Base-by-base conservation (phyloP, 768 basidiomycete genomes). In the Mycena leptocephala region DNA sequence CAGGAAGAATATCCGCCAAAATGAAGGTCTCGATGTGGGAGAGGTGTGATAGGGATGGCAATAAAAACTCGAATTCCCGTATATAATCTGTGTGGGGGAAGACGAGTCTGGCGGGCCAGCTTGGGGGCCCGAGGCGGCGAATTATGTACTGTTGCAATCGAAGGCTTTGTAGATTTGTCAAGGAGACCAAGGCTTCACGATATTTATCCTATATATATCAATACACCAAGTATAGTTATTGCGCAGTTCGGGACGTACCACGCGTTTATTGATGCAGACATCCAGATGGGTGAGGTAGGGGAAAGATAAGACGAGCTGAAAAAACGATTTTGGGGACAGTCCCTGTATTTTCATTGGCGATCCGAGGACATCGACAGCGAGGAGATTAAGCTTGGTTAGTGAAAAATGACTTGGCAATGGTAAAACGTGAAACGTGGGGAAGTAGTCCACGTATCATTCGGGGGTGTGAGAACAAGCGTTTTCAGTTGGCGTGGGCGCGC, bases 271-370 rank as follows among this genome's bases (percentile, higher is more conserved):
- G 20, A 70, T 70, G 7, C 41, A 43, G 30, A 46, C 30, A 39
- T 70, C 69, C 7, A 70, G 69, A 37, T 70, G 69, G 0, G 58
- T 61, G 30, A 72, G 24, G 39, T 72, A 55, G 0, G 70, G 48
- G 14, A 72, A 64, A 5, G 51, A 51, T 3, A 26, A 5, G 8
- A 18, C 26, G 3, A 71, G 10, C 3, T 35, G 16, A 20, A n/a
- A 6, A 51, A 71, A 51, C 14, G 61, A 51, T 26, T 26, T 20
- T 5, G 59, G 59, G 9, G 68, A 46, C 11, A 70, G 6, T 59
- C 46, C 68, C 5, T 28, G 48, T 28, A n/a, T n/a, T 28, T 70
- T 70, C 18, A 70, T 41, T 13, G 24, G 8, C 11, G 43, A 20
- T 30, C 51, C 51, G 24, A n/a, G 18, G 11, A n/a, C 14, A 24